phyloP scores from a whole-genome alignment of 2,329 filamentous ascomycete genomes.

The Trichoderma aggressivum region DNA sequence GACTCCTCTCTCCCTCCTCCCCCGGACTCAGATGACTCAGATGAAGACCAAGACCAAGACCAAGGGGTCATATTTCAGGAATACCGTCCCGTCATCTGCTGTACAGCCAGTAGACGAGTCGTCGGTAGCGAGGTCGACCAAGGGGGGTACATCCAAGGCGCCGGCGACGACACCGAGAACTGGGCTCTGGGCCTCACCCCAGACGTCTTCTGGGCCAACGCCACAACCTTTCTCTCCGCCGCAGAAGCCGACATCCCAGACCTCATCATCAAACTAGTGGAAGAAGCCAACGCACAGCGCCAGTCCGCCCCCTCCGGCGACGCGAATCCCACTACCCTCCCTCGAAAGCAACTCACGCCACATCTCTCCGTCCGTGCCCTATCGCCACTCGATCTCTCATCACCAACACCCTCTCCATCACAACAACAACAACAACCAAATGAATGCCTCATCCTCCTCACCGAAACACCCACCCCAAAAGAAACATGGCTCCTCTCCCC shows the following conservation, averaged over 20 bases:
- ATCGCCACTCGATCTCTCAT: slow-evolving; percentile 23
- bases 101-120: slow-evolving; percentile 75
- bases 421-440: background rate
- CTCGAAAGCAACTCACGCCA: slow-evolving; percentile 33
- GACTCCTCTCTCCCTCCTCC: slow-evolving; percentile 48
- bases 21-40: slow-evolving; percentile 22
- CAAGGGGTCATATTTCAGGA: slow-evolving; percentile 45
- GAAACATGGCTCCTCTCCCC: slow-evolving; percentile 40
- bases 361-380: slow-evolving; percentile 38
- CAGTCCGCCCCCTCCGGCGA: slow-evolving; percentile 5
- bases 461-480: slow-evolving; percentile 41
- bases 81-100: slow-evolving; percentile 74
- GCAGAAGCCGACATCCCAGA: slow-evolving; percentile 61
- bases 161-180: slow-evolving; percentile 90
- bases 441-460: slow-evolving; percentile 43
- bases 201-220: slow-evolving; percentile 73
- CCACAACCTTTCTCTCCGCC: slow-evolving; percentile 55
- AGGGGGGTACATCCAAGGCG: slow-evolving; percentile 81
- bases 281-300: slow-evolving; percentile 23
- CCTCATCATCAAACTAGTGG: slow-evolving; percentile 47
- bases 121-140: slow-evolving; percentile 61
- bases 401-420: background rate
- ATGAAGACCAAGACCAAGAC: background rate
- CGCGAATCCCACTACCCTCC: background rate
- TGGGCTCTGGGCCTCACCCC: slow-evolving; percentile 84